Evolutionary conservation across 2,329 filamentous ascomycete genomes (phyloP).

Genomic region (Pseudopyricularia cyperi): DNA sequence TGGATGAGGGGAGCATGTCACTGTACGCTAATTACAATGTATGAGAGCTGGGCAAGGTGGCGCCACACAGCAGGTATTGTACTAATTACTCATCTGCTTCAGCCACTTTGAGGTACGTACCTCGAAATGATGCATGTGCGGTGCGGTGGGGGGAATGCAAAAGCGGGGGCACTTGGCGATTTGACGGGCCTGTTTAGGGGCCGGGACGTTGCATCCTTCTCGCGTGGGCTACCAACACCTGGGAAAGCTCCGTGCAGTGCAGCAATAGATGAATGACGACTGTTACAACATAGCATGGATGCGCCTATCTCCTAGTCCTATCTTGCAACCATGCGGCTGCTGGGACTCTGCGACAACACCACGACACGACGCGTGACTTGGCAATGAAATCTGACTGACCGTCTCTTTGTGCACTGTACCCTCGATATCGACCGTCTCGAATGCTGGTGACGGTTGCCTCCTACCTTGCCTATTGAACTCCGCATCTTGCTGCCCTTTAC

Average conservation of each 20-base stretch:
- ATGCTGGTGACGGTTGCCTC: background rate
- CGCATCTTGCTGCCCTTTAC: background rate
- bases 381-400: background rate
- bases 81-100: background rate
- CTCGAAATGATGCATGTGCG: background rate
- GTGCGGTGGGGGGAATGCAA: background rate
- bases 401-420: background rate
- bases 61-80: slow-evolving; percentile 1
- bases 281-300: background rate
- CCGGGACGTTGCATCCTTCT: background rate
- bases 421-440: background rate
- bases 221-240: background rate
- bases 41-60: background rate
- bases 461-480: background rate
- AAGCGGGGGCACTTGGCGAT: background rate
- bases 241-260: background rate
- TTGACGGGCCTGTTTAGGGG: background rate
- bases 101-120: background rate
- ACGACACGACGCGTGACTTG: background rate
- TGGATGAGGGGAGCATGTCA: background rate
- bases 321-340: background rate
- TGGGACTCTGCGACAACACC: background rate
- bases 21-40: background rate
- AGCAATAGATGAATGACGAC: background rate
- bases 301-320: background rate